Percentiles rank a stretch among this genome's conserved stretches.
phyloP scores from a whole-genome alignment of 352 stramenopile species.

The Peronosclerospora sorghi region DNA sequence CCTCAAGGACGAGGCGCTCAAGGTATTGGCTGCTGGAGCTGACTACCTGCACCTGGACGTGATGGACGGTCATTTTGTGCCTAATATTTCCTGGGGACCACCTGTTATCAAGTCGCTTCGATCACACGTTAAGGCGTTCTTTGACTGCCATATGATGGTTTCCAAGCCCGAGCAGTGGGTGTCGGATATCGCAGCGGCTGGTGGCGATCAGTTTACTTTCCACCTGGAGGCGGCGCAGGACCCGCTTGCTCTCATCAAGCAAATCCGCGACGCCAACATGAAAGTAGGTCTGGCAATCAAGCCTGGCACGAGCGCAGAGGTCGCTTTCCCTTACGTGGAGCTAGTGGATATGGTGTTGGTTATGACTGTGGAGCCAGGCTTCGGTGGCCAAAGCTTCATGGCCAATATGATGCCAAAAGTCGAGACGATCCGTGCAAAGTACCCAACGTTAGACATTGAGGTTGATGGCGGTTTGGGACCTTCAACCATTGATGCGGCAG shows the following conservation, averaged over 20 bases:
- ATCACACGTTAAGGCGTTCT: conserved; percentile 81
- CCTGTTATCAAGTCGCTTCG: conserved; percentile 87
- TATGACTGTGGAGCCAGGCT: conserved; percentile 88
- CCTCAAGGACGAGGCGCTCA: conserved; percentile 30
- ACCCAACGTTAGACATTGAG: conserved; percentile 93
- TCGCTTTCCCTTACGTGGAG: conserved; percentile 73
- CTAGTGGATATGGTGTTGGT: conserved; percentile 93
- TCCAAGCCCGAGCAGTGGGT: conserved; percentile 83
- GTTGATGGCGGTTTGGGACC: conserved; percentile 93
- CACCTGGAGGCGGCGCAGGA: conserved; percentile 85
- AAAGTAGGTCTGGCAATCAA: conserved; percentile 93
- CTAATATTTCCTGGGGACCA: conserved; percentile 92
- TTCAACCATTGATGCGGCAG: conserved; percentile 87
- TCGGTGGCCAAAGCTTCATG: conserved; percentile 96
- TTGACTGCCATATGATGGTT: conserved; percentile 96
- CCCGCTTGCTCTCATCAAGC: conserved; percentile 65
- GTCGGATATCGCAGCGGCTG: conserved; percentile 89
- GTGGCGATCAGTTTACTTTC: conserved; percentile 91
- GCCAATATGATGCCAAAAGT: conserved; percentile 93
- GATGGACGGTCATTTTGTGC: conserved; percentile 98
- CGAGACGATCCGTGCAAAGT: conserved; percentile 77
- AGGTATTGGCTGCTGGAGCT: conserved; percentile 84
- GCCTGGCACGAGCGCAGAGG: conserved; percentile 25
- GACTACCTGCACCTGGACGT: conserved; percentile 91
- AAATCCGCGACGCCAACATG: conserved; percentile 86